These are phyloP conservation scores for Backusella parvicylindrica DNA, from an alignment of 192 early-diverging fungal species.

Conservation along the genomic window DNA sequence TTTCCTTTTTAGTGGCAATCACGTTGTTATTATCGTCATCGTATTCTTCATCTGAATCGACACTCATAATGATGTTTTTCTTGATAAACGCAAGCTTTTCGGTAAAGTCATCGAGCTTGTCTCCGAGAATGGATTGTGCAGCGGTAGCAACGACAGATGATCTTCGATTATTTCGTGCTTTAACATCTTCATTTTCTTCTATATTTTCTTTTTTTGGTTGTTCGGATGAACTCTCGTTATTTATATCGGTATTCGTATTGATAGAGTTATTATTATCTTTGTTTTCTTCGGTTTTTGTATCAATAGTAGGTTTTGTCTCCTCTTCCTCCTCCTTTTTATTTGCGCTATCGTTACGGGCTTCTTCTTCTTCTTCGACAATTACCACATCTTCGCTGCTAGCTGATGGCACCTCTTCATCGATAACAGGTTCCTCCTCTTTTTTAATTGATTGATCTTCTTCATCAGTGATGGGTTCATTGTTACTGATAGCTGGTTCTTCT, in stretches of 20 bases:
- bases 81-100: slow-evolving; percentile 35
- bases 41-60: slow-evolving; percentile 28
- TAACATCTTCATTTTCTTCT: neutral
- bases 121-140: slow-evolving; percentile 28
- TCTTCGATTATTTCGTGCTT: neutral
- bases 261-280: neutral
- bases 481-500: neutral
- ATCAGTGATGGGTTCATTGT: too few species aligned
- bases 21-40: slow-evolving; percentile 1
- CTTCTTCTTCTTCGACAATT: neutral
- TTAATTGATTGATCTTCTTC: neutral
- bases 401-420: neutral
- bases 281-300: neutral
- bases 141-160: slow-evolving; percentile 24
- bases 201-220: neutral
- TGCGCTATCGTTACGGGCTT: too few species aligned
- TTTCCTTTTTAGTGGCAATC: neutral
- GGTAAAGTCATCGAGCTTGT: slow-evolving; percentile 35
- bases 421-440: neutral
- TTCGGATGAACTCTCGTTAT: neutral
- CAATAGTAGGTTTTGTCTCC: neutral
- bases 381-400: neutral
- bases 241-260: neutral
- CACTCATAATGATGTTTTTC: slow-evolving; percentile 38
- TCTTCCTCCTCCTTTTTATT: neutral